Conservation (phyloP, 1,139 yeast genomes). For the Kluyveromyces sp. region DNA sequence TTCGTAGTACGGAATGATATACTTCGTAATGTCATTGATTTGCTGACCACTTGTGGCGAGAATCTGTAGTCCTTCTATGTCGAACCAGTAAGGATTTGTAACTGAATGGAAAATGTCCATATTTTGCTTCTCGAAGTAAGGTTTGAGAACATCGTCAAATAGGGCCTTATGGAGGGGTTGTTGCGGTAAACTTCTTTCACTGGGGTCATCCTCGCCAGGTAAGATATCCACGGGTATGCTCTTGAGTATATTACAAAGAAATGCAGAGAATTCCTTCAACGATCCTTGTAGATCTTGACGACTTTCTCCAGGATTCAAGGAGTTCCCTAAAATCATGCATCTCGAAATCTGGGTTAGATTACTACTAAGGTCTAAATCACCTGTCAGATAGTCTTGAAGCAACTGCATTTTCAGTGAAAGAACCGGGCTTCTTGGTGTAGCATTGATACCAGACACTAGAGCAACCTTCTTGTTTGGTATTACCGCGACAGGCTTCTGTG, state of each 20-base stretch:
- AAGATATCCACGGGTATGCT: slow-evolving; percentile 65
- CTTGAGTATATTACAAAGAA: slow-evolving; percentile 50
- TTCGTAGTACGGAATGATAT: slow-evolving; percentile 39
- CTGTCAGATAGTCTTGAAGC: slow-evolving; percentile 65
- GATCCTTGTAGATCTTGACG: slow-evolving; percentile 21
- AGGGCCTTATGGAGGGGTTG: slow-evolving; percentile 78
- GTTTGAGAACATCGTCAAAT: slow-evolving; percentile 42
- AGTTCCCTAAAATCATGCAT: slow-evolving; percentile 71
- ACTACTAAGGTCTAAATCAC: slow-evolving; percentile 48
- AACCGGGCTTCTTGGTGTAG: slow-evolving; percentile 39
- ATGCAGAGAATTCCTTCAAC: slow-evolving; percentile 44
- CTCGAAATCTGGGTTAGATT: slow-evolving; percentile 40
- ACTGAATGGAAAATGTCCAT: slow-evolving; percentile 38
- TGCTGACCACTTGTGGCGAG: slow-evolving; percentile 84
- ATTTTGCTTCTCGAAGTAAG: slow-evolving; percentile 39
- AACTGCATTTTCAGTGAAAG: slow-evolving; percentile 48
- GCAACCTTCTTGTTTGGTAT: slow-evolving; percentile 41
- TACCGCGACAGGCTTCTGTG: slow-evolving; percentile 41
- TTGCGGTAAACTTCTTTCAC: slow-evolving; percentile 80
- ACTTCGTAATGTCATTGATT: slow-evolving; percentile 66
- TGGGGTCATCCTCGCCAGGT: slow-evolving; percentile 85
- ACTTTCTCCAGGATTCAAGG: slow-evolving; percentile 37
- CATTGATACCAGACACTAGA: slow-evolving; percentile 64
- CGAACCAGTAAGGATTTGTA: slow-evolving; percentile 77
- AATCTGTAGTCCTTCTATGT: slow-evolving; percentile 46